Percentiles rank a stretch among this genome's conserved stretches.
phyloP scores from a whole-genome alignment of 2,329 filamentous ascomycete genomes.

The Mariannaea sp. region DNA sequence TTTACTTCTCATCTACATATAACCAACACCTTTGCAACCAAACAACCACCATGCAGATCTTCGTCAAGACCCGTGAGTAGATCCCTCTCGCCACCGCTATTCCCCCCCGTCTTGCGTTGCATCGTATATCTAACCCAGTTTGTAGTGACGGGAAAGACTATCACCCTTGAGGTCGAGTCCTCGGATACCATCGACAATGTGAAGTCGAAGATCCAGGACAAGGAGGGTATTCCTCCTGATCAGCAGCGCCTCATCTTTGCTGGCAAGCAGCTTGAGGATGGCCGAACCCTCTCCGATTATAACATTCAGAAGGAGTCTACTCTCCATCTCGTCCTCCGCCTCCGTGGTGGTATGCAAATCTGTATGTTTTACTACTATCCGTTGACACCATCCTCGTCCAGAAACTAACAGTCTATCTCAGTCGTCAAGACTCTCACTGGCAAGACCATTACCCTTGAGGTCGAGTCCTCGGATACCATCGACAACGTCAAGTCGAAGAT shows the following conservation, averaged over 20 bases:
- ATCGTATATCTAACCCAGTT: conserved; percentile 30
- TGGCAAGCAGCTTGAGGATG: conserved; percentile 95
- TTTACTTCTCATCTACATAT: too few relatives aligned
- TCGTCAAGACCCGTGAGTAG: conserved; percentile 94
- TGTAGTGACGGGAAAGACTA: conserved; percentile 69
- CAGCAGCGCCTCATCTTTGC: conserved; percentile 97
- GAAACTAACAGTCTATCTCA: conserved; percentile 29
- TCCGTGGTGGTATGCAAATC: conserved; percentile 69
- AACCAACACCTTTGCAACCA: too few relatives aligned
- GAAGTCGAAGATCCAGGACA: conserved; percentile 97
- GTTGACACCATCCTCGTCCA: background rate
- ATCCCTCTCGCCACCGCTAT: conserved; percentile 29
- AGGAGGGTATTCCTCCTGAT: conserved; percentile 96
- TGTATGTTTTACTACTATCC: conserved; percentile 51
- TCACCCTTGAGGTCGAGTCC: conserved; percentile 73
- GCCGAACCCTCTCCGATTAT: conserved; percentile 62
- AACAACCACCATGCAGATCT: conserved; percentile 76
- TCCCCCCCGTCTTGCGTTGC: background rate
- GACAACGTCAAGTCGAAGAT: conserved; percentile 98
- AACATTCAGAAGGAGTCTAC: conserved; percentile 69
- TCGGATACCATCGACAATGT: conserved; percentile 96
- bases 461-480: conserved; percentile 88
- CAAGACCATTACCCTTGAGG: conserved; percentile 92
- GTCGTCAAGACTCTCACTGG: conserved; percentile 86
- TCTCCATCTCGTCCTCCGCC: conserved; percentile 75